Base-by-base conservation (phyloP, 768 basidiomycete species). In the Hortiboletus flavorubellus region DNA sequence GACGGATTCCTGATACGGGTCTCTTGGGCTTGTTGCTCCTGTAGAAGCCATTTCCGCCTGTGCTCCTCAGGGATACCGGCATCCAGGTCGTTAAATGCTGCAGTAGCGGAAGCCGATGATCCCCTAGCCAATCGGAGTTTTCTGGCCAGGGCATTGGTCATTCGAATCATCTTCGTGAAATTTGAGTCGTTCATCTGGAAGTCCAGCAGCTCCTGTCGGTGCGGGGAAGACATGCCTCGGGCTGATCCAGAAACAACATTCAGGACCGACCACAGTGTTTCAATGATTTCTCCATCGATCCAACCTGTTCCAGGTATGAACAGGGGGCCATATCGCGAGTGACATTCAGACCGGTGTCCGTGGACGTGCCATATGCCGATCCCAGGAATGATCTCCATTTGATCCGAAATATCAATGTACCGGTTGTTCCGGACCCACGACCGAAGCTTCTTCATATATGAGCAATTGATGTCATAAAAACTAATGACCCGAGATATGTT, bases 281-380 rank as follows among this genome's bases (percentile, higher is more conserved):
- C 59, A 2, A 61, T 46, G 2, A 62, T 46, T 23, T 62, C 49
- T 0, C 60, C 48, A 12, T 54, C 42, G 0, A 62, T 21, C 45
- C 48, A 40, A 0, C 56, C 47, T 0, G 38, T 9, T 0, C 49
- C 59, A 2, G 10, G 2, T 8, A 58, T 54, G n/a, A 49, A 61
- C 0, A 40, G 4, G 1, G 48, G 43, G 4, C 33, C 5, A 31
- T 54, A 58, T 16, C 26, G 0, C 1, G 33, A 47, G 10, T 64
- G 64, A 47, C 72, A 73, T 23, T 67, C 37, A 0, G 58, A 40
- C 18, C 55, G 44, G 46, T 70, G 66, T 0, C 44, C 69, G 48
- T 70, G 67, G 0, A 69, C 56, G 42, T 71, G 65, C 53, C 66
- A 68, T 0, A 64, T 51, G 0, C 67, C 61, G 5, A 72, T 69